These are phyloP conservation scores for Ceratocystis cacaofunesta DNA, from an alignment of 2,329 filamentous ascomycete genomes.

Conservation along the genomic window DNA sequence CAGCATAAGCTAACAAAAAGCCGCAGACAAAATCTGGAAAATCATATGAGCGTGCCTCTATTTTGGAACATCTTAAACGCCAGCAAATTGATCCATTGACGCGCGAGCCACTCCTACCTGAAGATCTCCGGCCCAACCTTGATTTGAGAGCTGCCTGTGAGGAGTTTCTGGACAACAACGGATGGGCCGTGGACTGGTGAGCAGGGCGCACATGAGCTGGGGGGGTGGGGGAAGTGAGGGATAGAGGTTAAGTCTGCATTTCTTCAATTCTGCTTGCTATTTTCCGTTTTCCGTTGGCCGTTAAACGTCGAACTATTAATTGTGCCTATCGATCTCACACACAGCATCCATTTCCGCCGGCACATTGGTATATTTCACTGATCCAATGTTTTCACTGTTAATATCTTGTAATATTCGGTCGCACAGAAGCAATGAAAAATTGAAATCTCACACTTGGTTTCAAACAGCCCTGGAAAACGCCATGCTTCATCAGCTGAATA, in stretches of 20 bases:
- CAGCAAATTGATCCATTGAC: slow-evolving; percentile 70
- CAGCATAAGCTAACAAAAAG: slow-evolving; percentile 17
- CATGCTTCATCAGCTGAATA: too few relatives aligned
- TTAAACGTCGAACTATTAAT: too few relatives aligned
- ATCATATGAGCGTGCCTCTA: slow-evolving; percentile 74
- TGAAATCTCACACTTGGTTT: too few relatives aligned
- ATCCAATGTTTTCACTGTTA: too few relatives aligned
- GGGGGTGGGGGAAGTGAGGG: too few relatives aligned
- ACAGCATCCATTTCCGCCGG: too few relatives aligned
- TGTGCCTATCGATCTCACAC: too few relatives aligned
- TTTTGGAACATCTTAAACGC: slow-evolving; percentile 71
- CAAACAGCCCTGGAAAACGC: too few relatives aligned
- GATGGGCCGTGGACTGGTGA: slow-evolving; percentile 86
- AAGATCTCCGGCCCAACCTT: slow-evolving; percentile 68
- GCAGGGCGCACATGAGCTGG: too few relatives aligned
- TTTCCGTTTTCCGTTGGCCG: neutral
- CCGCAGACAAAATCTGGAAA: slow-evolving; percentile 64
- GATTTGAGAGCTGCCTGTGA: slow-evolving; percentile 68
- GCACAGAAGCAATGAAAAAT: too few relatives aligned
- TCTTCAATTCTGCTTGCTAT: neutral
- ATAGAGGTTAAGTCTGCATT: neutral
- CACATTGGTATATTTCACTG: too few relatives aligned
- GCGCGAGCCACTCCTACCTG: slow-evolving; percentile 51
- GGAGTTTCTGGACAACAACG: slow-evolving; percentile 73
- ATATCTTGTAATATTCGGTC: too few relatives aligned